These are phyloP conservation scores for Aurifilum marmelostoma DNA, from an alignment of 2,329 filamentous ascomycete species.

Conservation along the genomic window DNA sequence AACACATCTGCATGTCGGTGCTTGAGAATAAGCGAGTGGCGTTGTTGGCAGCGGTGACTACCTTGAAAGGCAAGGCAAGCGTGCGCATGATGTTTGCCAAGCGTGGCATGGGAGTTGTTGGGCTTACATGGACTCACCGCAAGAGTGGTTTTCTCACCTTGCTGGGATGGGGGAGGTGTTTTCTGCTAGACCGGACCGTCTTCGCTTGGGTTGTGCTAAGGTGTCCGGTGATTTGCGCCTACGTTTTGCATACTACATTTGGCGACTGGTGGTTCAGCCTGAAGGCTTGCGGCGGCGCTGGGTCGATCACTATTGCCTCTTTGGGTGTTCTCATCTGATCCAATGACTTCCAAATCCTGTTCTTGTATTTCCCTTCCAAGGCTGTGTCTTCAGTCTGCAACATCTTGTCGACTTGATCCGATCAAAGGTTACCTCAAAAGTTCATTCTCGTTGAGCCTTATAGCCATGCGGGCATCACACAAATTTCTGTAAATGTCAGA, in stretches of 20 bases:
- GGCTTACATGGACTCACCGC: too few relatives aligned
- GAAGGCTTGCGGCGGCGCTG: not conserved
- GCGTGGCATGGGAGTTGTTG: too few relatives aligned
- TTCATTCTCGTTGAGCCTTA: too few relatives aligned
- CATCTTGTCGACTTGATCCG: not conserved
- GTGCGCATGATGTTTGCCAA: too few relatives aligned
- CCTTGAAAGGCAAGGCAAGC: too few relatives aligned
- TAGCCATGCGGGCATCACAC: too few relatives aligned
- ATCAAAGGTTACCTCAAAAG: too few relatives aligned
- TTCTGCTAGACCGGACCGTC: not conserved
- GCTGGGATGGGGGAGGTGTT: not conserved
- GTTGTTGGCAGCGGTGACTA: not conserved
- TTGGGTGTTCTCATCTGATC: not conserved
- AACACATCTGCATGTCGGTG: too few relatives aligned
- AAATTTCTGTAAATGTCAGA: too few relatives aligned
- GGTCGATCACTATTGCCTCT: not conserved
- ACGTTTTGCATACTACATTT: not conserved
- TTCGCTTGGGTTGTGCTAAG: not conserved
- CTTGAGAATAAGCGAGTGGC: too few relatives aligned
- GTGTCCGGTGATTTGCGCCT: not conserved
- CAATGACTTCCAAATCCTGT: not conserved
- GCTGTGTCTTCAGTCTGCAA: not conserved
- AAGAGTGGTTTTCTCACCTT: not conserved
- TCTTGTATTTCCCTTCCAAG: not conserved
- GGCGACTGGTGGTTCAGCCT: not conserved